phyloP scores from a whole-genome alignment of 306 rosid genomes.

The Crotalaria pallida region DNA sequence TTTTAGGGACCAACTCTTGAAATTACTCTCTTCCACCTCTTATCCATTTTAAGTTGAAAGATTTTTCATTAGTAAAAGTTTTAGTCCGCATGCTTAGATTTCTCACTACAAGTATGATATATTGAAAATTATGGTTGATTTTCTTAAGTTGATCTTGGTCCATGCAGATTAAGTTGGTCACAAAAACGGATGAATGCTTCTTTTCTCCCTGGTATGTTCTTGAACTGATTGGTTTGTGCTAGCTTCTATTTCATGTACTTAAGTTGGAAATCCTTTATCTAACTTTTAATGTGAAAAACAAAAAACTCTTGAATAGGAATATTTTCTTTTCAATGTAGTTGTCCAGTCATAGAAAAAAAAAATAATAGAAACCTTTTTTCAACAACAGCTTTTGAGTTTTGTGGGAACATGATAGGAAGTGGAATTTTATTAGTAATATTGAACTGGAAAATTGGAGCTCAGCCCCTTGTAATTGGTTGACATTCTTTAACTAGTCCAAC shows the following conservation, averaged over 20 bases:
- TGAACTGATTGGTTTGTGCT: not conserved
- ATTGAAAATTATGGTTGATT: not conserved
- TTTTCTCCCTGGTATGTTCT: slow-evolving; percentile 41
- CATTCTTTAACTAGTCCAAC: too few species aligned
- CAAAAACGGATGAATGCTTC: slow-evolving; percentile 39
- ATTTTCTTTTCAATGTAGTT: not conserved
- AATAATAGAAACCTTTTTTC: not conserved
- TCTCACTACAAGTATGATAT: not conserved
- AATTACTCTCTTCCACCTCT: not conserved
- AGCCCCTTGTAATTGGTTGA: too few species aligned
- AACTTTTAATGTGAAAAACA: not conserved
- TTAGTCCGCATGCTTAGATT: not conserved
- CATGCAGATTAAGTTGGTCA: slow-evolving; percentile 44
- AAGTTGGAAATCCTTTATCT: not conserved
- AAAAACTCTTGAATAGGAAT: not conserved
- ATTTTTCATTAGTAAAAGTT: not conserved
- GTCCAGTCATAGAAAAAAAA: not conserved
- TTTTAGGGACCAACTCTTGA: too few species aligned
- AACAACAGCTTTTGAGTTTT: not conserved
- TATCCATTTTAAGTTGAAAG: not conserved
- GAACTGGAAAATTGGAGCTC: too few species aligned
- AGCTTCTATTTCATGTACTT: not conserved
- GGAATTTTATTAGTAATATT: too few species aligned
- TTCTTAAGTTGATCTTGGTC: slow-evolving; percentile 5
- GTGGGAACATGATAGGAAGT: not conserved